Percentiles rank a stretch among this genome's conserved stretches.
These are phyloP conservation scores for Ophiocordyceps unilateralis DNA, from an alignment of 2,329 filamentous ascomycete genomes.

Conservation along the genomic window DNA sequence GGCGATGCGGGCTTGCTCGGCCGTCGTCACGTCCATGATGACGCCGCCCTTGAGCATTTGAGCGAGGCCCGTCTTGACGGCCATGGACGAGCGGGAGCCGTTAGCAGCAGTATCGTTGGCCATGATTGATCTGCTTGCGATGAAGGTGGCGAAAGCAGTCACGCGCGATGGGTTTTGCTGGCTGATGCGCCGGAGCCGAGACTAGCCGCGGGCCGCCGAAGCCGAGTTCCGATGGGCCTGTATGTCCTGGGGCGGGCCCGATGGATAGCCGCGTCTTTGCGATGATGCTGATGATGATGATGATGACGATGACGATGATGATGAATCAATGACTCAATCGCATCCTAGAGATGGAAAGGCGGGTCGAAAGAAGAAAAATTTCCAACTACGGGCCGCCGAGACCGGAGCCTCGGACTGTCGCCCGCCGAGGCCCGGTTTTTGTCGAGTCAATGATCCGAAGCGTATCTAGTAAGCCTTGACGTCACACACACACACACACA, in stretches of 20 bases:
- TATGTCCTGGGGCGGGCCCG: not conserved
- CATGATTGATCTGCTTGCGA: conserved; percentile 5
- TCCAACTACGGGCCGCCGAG: not conserved
- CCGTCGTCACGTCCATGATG: conserved; percentile 97
- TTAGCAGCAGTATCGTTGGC: conserved; percentile 14
- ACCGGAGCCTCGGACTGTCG: not conserved
- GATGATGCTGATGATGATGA: too few relatives aligned
- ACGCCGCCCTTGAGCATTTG: conserved; percentile 99
- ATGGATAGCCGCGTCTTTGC: not conserved
- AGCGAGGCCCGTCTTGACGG: conserved; percentile 85
- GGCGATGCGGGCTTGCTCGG: conserved; percentile 86
- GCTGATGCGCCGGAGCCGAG: not conserved
- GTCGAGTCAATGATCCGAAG: too few relatives aligned
- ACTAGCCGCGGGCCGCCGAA: not conserved
- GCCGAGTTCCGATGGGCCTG: not conserved
- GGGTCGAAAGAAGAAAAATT: not conserved
- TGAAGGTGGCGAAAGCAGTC: not conserved
- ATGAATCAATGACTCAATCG: not conserved
- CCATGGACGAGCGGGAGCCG: conserved; percentile 37
- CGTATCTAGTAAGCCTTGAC: too few relatives aligned
- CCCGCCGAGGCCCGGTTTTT: too few relatives aligned
- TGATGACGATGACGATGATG: not conserved
- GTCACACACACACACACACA: too few relatives aligned
- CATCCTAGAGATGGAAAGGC: not conserved
- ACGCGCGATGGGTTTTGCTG: not conserved